Evolutionary conservation across 2,329 filamentous ascomycete genomes (phyloP).

Genomic region (Arthrobotrys sinensis): DNA sequence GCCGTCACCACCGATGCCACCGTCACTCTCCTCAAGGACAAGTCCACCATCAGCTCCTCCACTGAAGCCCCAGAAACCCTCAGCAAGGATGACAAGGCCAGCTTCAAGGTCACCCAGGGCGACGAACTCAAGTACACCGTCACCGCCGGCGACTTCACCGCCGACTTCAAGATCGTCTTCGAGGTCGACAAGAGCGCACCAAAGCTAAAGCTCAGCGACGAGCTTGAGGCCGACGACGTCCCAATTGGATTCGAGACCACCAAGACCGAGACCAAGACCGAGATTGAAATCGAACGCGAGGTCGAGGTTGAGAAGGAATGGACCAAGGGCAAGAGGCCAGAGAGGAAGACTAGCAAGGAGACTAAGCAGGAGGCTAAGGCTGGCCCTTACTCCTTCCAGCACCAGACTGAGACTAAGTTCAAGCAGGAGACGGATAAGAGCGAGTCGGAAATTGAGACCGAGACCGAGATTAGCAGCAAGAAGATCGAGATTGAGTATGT

Average conservation of each 20-base stretch:
- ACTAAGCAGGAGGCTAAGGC: slow-evolving; percentile 35
- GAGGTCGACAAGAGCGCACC: slow-evolving; percentile 40
- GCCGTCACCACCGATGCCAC: slow-evolving; percentile 23
- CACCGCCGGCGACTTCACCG: slow-evolving; percentile 36
- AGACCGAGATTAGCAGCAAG: slow-evolving; percentile 52
- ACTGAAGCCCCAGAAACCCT: slow-evolving; percentile 15
- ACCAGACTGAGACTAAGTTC: slow-evolving; percentile 42
- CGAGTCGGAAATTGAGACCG: slow-evolving; percentile 29
- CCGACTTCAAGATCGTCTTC: slow-evolving; percentile 49
- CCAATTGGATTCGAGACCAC: slow-evolving; percentile 44
- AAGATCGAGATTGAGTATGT: slow-evolving; percentile 16
- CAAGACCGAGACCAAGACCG: slow-evolving; percentile 42
- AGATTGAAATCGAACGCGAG: slow-evolving; percentile 40
- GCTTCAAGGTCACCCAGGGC: slow-evolving; percentile 37
- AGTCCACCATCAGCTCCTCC: slow-evolving; percentile 4
- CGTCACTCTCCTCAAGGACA: slow-evolving; percentile 31
- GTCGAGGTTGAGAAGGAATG: slow-evolving; percentile 43
- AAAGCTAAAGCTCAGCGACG: slow-evolving; percentile 57
- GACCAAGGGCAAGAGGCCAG: slow-evolving; percentile 53
- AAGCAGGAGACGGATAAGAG: slow-evolving; percentile 48
- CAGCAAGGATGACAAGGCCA: neutral
- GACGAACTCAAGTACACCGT: slow-evolving; percentile 51
- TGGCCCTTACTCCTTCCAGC: slow-evolving; percentile 19
- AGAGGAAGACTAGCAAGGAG: slow-evolving; percentile 45
- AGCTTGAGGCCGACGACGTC: slow-evolving; percentile 43